Conservation (phyloP, 169 alveolate genomes). For the Cryptosporidium parvum region DNA sequence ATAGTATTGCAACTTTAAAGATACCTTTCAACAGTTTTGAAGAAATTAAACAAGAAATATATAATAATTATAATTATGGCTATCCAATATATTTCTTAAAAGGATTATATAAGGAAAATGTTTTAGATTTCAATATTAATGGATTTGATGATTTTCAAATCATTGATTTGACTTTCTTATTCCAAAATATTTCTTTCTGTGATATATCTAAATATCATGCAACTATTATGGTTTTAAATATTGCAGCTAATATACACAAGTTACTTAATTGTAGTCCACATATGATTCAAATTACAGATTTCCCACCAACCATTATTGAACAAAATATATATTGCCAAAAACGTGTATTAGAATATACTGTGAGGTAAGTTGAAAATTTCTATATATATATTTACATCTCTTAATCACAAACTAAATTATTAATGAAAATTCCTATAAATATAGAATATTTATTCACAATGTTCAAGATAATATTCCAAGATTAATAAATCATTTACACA, state of each 20-base stretch:
- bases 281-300: slow-evolving; percentile 38
- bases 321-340: slow-evolving; percentile 32
- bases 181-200: slow-evolving; percentile 67
- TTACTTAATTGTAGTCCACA: slow-evolving; percentile 68
- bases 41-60: slow-evolving; percentile 1
- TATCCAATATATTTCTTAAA: slow-evolving; percentile 19
- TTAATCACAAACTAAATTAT: no score
- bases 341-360: slow-evolving; percentile 11
- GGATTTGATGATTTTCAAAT: slow-evolving; percentile 59
- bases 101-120: slow-evolving; percentile 59
- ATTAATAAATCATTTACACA: slow-evolving; percentile 2
- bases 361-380: slow-evolving; percentile 30
- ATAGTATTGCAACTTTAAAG: slow-evolving; percentile 24
- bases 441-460: slow-evolving; percentile 49
- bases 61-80: slow-evolving; percentile 3
- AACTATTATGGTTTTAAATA: slow-evolving; percentile 52
- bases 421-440: no score
- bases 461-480: slow-evolving; percentile 37
- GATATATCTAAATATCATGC: slow-evolving; percentile 65
- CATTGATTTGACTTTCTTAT: slow-evolving; percentile 38
- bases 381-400: no score
- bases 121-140: slow-evolving; percentile 21
- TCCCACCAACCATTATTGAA: slow-evolving; percentile 61
- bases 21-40: slow-evolving; percentile 44
- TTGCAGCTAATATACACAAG: slow-evolving; percentile 56